A percentile compares a stretch with the other conserved stretches of the same genome.
These are phyloP conservation scores for Cryptococcus maquisensis DNA, from an alignment of 1,284 basidiomycete genomes.

Conservation along the genomic window DNA sequence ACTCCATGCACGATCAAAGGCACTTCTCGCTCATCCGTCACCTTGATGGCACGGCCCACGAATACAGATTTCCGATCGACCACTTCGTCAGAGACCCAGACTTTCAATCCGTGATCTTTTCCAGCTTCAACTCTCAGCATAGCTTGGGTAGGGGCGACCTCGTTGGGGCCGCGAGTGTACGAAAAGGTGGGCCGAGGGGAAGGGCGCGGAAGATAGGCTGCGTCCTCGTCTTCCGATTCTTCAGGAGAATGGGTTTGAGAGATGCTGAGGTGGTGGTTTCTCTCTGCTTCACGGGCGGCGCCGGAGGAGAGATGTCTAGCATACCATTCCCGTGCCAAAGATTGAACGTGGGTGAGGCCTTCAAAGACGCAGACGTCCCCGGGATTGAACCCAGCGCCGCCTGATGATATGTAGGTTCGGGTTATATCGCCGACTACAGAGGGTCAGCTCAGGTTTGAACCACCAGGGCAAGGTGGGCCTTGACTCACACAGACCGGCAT, in stretches of 20 bases:
- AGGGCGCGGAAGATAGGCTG: neutral
- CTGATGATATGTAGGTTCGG: constrained; percentile 72
- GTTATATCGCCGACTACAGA: constrained; percentile 63
- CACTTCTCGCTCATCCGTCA: constrained; percentile 73
- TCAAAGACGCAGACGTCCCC: constrained; percentile 82
- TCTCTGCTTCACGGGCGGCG: constrained; percentile 58
- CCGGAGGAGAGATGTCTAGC: constrained; percentile 59
- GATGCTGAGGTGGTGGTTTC: constrained; percentile 18
- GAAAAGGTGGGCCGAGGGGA: constrained; percentile 10
- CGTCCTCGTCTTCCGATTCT: neutral
- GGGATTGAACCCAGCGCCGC: constrained; percentile 67
- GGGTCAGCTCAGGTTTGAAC: neutral
- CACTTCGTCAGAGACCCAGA: constrained; percentile 70
- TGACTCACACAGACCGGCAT: constrained; percentile 43
- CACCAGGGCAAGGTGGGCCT: neutral
- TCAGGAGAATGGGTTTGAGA: neutral
- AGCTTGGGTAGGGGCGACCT: neutral
- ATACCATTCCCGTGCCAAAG: constrained; percentile 67
- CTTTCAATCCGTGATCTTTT: constrained; percentile 53
- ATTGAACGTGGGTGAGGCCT: constrained; percentile 71
- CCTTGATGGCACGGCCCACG: constrained; percentile 72
- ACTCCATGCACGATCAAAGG: constrained; percentile 67
- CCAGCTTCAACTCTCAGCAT: constrained; percentile 1
- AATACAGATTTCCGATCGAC: constrained; percentile 77
- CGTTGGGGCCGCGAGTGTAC: constrained; percentile 1